Base-by-base conservation (phyloP, 192 early-diverging fungal genomes). In the Pilaira anomala region DNA sequence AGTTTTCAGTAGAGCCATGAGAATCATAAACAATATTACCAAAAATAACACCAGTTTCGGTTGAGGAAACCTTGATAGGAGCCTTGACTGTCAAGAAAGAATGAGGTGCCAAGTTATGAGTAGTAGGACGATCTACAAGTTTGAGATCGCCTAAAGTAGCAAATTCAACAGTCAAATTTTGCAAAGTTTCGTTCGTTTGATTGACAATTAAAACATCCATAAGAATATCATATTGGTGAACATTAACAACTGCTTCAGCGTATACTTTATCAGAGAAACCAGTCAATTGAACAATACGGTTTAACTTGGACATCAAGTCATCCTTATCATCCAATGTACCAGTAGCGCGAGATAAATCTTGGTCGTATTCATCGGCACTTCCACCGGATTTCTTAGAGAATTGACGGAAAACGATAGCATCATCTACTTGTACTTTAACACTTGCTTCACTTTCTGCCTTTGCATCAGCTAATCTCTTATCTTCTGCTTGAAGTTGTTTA, bases 261-360 rank as follows among this genome's bases (percentile, higher is more conserved):
- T 99, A 99, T n/a, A 99, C 94, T 1, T 94, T 92, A 71, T 99
- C 97, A 3, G 94, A 96, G 78, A 93, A 99, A 14, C 92, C 97
- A 7, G 97, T 98, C 48, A 99, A 80, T 77, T 98, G 97, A 21
- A 98, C 88, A 16, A 99, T 93, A 51, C 90, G 87, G 67, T 88
- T 92, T 64, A 99, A 81, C 81, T 98, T 96, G 24, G 93, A 95
- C 41, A 91, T 89, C 48, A 92, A 78, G 49, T 90, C 87, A 36
- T 91, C 88, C 56, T 85, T 81, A 22, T 81, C 79, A 62, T 85
- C 87, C n/a, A 71, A 62, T 14, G 75, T 56, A 30, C 88, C 95
- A 19, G 91, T 94, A 13, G 95, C 95, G 25, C 88, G 81, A n/a
- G 90, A 89, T 44, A 95, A 74, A 76, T 99, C 97, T 42, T 91